Percentiles rank a stretch among this genome's conserved stretches.
phyloP scores from a whole-genome alignment of 768 basidiomycete genomes.

The Russula sp. region DNA sequence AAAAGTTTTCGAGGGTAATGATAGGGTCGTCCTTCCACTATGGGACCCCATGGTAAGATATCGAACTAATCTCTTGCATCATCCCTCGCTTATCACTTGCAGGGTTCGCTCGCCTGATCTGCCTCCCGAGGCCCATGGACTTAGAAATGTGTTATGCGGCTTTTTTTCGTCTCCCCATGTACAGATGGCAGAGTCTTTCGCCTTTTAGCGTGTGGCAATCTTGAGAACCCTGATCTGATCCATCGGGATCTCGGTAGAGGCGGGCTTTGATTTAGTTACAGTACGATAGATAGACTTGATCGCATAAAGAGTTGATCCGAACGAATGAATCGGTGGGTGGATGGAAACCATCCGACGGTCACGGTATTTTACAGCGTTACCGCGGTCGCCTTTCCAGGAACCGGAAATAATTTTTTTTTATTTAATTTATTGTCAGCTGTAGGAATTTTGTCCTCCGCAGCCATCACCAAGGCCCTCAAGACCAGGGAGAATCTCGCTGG shows the following conservation, averaged over 20 bases:
- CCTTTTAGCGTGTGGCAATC: neutral
- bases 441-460: neutral
- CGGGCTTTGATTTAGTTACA: neutral
- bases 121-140: neutral
- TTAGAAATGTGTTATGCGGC: neutral
- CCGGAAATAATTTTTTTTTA: neutral
- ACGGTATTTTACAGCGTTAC: neutral
- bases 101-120: slow-evolving; percentile 28
- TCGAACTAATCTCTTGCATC: neutral
- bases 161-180: neutral
- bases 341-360: neutral
- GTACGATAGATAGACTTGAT: neutral
- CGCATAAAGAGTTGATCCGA: neutral
- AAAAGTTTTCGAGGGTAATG: slow-evolving; percentile 68
- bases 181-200: neutral
- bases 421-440: neutral
- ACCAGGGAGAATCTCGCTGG: neutral
- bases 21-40: slow-evolving; percentile 67
- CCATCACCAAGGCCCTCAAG: neutral
- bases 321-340: neutral
- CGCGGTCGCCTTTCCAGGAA: neutral
- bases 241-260: neutral
- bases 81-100: slow-evolving; percentile 4
- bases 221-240: neutral
- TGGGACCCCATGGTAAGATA: slow-evolving; percentile 86